Percentiles rank a stretch among this genome's conserved stretches.
Conservation (phyloP, 2,329 filamentous ascomycete species). For the Mycosphaerella arachidis region DNA sequence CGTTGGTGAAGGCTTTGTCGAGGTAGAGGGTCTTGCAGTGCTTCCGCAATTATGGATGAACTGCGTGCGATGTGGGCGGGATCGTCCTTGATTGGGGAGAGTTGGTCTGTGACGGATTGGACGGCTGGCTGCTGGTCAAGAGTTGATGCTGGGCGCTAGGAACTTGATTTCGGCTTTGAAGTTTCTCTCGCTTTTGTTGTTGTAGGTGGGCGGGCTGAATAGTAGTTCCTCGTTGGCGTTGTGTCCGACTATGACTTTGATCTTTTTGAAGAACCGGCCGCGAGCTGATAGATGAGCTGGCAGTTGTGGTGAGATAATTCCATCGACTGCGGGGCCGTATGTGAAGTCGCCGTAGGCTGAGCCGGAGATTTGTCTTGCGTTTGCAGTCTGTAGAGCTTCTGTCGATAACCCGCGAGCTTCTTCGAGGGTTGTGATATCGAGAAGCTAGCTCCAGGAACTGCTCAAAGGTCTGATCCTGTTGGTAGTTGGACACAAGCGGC, state of each 20-base stretch:
- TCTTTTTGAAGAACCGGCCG: slow-evolving; percentile 42
- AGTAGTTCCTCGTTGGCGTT: slow-evolving; percentile 44
- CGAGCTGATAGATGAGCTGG: slow-evolving; percentile 44
- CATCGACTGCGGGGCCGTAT: slow-evolving; percentile 46
- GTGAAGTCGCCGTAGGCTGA: slow-evolving; percentile 44
- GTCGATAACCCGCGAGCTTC: slow-evolving; percentile 43
- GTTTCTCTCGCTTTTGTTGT: slow-evolving; percentile 32
- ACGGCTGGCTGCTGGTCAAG: slow-evolving; percentile 20
- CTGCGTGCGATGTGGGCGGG: slow-evolving; percentile 42
- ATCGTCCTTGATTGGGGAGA: slow-evolving; percentile 50
- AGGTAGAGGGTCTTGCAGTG: slow-evolving; percentile 52
- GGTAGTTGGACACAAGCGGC: slow-evolving; percentile 32
- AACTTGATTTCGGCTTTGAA: slow-evolving; percentile 26
- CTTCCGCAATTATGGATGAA: slow-evolving; percentile 41
- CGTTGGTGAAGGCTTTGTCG: slow-evolving; percentile 42
- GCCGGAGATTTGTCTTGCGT: slow-evolving; percentile 39
- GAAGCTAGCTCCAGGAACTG: slow-evolving; percentile 38
- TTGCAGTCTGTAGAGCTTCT: slow-evolving; percentile 39
- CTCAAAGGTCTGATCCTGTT: slow-evolving; percentile 39
- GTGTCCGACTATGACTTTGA: slow-evolving; percentile 45
- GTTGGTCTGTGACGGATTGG: slow-evolving; percentile 39
- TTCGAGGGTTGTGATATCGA: slow-evolving; percentile 43
- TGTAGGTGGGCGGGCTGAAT: slow-evolving; percentile 39
- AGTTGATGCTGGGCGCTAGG: slow-evolving; percentile 31
- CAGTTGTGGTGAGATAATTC: slow-evolving; percentile 45